Evolutionary conservation across 2,329 filamentous ascomycete genomes (phyloP).

Genomic region (Diaporthe citri): DNA sequence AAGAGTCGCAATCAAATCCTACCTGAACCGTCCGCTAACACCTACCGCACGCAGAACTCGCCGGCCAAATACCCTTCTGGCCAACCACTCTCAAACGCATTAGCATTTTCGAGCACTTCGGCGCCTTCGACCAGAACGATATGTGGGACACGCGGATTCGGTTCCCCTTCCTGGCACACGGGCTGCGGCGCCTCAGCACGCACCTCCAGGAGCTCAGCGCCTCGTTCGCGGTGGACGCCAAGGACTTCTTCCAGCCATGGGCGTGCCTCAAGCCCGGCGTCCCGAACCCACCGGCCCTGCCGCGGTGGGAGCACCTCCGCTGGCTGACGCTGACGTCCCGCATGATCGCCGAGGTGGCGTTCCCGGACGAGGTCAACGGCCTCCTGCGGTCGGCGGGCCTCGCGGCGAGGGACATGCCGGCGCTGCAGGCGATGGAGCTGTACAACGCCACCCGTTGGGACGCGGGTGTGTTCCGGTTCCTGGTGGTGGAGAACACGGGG

Average conservation of each 20-base stretch:
- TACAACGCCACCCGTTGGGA: constrained; percentile 45
- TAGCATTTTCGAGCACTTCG: constrained; percentile 40
- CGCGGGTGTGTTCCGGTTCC: constrained; percentile 47
- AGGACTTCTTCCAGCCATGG: constrained; percentile 45
- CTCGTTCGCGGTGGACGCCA: constrained; percentile 36
- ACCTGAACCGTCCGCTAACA: background rate
- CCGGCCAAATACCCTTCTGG: constrained; percentile 39
- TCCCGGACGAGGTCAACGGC: constrained; percentile 42
- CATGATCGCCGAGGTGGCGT: constrained; percentile 41
- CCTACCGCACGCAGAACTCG: constrained; percentile 27
- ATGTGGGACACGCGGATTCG: constrained; percentile 12
- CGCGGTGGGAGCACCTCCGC: constrained; percentile 44
- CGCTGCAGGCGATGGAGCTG: constrained; percentile 45
- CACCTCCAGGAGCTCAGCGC: constrained; percentile 36
- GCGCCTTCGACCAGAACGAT: constrained; percentile 35
- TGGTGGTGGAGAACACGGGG: constrained; percentile 35
- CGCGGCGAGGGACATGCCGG: constrained; percentile 46
- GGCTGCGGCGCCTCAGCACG: constrained; percentile 33
- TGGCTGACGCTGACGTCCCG: constrained; percentile 45
- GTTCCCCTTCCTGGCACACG: constrained; percentile 34
- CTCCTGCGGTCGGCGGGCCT: constrained; percentile 43
- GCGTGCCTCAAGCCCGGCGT: constrained; percentile 12
- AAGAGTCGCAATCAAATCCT: too few species aligned
- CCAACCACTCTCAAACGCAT: constrained; percentile 34
- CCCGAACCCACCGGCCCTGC: constrained; percentile 12